phyloP scores from a whole-genome alignment of 2,329 filamentous ascomycete species.

The Colletotrichum costaricense region DNA sequence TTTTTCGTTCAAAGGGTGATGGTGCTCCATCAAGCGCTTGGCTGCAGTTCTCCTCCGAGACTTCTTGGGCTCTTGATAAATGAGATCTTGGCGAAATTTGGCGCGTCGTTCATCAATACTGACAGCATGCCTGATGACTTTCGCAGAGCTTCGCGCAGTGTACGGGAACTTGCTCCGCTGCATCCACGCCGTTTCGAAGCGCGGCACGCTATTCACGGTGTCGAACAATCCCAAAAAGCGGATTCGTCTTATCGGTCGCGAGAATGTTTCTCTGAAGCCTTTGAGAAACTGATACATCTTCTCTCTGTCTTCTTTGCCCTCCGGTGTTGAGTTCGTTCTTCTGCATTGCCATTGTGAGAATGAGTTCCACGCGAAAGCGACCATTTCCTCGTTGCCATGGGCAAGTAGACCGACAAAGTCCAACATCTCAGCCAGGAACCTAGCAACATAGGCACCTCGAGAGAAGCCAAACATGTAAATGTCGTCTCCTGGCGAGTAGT shows the following conservation, averaged over 20 bases:
- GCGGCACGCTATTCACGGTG: slow-evolving; percentile 83
- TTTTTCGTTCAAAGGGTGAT: slow-evolving; percentile 37
- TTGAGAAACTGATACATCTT: slow-evolving; percentile 81
- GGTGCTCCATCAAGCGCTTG: slow-evolving; percentile 37
- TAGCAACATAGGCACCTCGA: slow-evolving; percentile 78
- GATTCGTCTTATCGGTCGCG: slow-evolving; percentile 78
- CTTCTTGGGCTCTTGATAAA: slow-evolving; percentile 61
- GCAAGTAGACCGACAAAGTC: slow-evolving; percentile 84
- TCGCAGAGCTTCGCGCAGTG: slow-evolving; percentile 66
- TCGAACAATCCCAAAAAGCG: slow-evolving; percentile 84
- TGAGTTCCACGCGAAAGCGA: slow-evolving; percentile 85
- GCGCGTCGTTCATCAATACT: slow-evolving; percentile 78
- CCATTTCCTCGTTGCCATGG: slow-evolving; percentile 87
- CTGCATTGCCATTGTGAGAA: slow-evolving; percentile 80
- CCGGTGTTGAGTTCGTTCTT: slow-evolving; percentile 49
- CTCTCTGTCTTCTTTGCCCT: slow-evolving; percentile 59
- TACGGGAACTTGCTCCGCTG: slow-evolving; percentile 82
- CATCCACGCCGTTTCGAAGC: slow-evolving; percentile 83
- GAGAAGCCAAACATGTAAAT: slow-evolving; percentile 83
- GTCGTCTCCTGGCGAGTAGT: slow-evolving; percentile 72
- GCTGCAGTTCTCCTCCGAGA: slow-evolving; percentile 38
- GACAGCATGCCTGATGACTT: slow-evolving; percentile 75
- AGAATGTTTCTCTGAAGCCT: slow-evolving; percentile 84
- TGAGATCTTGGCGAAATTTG: slow-evolving; percentile 78
- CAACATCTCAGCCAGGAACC: slow-evolving; percentile 85